Evolutionary conservation across 164 flowering plant species (phyloP).

Genomic region (Magnolia changhungtana): DNA sequence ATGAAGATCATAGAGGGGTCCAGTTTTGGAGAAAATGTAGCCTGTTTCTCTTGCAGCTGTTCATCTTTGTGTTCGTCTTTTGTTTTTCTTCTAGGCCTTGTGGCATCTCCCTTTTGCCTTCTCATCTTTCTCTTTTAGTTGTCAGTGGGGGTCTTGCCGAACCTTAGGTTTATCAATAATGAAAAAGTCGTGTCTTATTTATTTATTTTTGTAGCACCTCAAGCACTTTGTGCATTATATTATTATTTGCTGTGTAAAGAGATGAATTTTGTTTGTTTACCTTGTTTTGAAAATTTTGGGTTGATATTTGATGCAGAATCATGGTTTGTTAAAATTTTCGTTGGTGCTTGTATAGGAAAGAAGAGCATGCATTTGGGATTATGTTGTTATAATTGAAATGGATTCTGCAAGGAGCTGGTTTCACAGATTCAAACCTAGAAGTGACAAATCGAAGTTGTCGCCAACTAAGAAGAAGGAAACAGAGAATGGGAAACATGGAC

Average conservation of each 20-base stretch:
- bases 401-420: conserved; percentile 48
- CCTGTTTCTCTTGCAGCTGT: no score
- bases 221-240: neutral
- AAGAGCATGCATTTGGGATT: neutral
- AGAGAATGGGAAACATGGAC: conserved; percentile 20
- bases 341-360: neutral
- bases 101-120: no score
- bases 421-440: conserved; percentile 30
- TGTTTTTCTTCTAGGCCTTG: no score
- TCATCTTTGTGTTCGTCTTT: no score
- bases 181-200: neutral
- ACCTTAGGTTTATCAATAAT: neutral
- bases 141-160: neutral
- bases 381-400: conserved; percentile 21
- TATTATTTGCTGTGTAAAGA: neutral
- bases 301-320: conserved; percentile 1
- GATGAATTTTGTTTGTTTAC: neutral
- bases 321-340: neutral
- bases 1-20: no score
- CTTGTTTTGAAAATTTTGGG: neutral
- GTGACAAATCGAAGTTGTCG: conserved; percentile 20
- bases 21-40: no score
- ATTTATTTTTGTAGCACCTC: neutral
- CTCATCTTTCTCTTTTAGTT: no score
- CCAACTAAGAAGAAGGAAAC: conserved; percentile 20